Base-by-base conservation (phyloP, 2,329 filamentous ascomycete species). In the Aspergillus aculeatus region DNA sequence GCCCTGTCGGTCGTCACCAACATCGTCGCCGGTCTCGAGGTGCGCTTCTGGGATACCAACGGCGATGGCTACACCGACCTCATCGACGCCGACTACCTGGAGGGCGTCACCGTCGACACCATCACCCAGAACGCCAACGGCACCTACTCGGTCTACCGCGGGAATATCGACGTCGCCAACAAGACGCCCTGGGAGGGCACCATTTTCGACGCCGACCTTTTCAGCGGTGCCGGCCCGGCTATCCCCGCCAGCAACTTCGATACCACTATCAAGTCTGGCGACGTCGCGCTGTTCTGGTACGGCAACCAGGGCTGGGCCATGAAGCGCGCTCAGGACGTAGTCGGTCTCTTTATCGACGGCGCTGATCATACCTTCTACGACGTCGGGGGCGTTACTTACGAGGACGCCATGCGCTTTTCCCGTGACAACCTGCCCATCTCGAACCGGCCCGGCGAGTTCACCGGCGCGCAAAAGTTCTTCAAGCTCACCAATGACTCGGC, bases 241-340 rank as follows among this genome's bases (percentile, higher is more conserved):
- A 51, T 51, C n/a, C 10, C 50, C 29, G 50, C 29, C 16, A 35
- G 29, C 3, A 51, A 51, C 50, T 51, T 51, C 19, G 50, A 51
- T 31, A 51, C 29, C 19, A 14, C 3, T 21, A 51, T 51, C 12
- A 9, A 19, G 29, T 14, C 50, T 14, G 50, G 50, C 29, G 50
- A 51, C 10, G 50, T 51, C 29, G 50, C 50, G 50, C 50, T 51
- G 11, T 51, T 51, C n/a, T 51, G 50, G 50, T 51, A 51, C 50
- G 50, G 50, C 29, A 29, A 29, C 50, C 29, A 51, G n/a, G 50
- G 50, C 16, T 51, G 50, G 50, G 50, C 50, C 29, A 51, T 51
- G 50, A 51, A 51, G 50, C 50, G 50, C 1, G 50, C 50, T 9
- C 26, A 35, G 14, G 50, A 51, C n/a, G 50, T 51, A 1, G 50